A percentile compares a stretch with the other conserved stretches of the same genome.
These are phyloP conservation scores for Dryas alaskensis DNA, from an alignment of 306 rosid genomes.

Conservation along the genomic window DNA sequence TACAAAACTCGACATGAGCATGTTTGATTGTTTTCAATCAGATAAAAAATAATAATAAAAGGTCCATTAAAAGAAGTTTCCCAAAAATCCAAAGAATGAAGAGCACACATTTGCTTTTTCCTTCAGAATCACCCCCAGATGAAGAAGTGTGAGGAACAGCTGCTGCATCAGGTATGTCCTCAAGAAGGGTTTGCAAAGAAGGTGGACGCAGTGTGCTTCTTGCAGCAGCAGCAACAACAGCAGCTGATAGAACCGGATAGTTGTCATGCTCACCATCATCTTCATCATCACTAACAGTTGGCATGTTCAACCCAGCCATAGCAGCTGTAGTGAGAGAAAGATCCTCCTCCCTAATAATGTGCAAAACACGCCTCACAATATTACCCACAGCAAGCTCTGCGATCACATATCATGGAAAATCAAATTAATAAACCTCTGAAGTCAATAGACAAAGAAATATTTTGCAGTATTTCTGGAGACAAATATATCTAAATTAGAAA, in stretches of 20 bases:
- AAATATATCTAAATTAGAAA: neutral
- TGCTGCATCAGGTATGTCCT: slow-evolving; percentile 61
- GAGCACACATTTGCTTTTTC: slow-evolving; percentile 82
- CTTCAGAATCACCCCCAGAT: slow-evolving; percentile 95
- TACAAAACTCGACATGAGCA: neutral
- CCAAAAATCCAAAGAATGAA: slow-evolving; percentile 3
- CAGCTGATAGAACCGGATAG: slow-evolving; percentile 74
- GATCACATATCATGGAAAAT: slow-evolving; percentile 28
- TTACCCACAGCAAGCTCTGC: slow-evolving; percentile 98
- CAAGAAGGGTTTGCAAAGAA: slow-evolving; percentile 94
- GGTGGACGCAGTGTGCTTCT: slow-evolving; percentile 96
- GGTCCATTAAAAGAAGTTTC: neutral
- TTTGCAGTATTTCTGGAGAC: neutral
- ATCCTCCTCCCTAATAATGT: slow-evolving; percentile 93
- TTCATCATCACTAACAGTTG: slow-evolving; percentile 82
- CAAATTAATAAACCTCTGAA: slow-evolving; percentile 10
- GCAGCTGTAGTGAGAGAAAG: slow-evolving; percentile 84
- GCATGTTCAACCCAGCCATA: slow-evolving; percentile 70
- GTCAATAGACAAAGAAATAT: slow-evolving; percentile 12
- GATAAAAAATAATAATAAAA: too few relatives aligned
- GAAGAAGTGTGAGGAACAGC: slow-evolving; percentile 65
- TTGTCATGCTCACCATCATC: slow-evolving; percentile 66
- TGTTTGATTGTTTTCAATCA: too few relatives aligned
- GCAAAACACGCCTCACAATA: slow-evolving; percentile 93
- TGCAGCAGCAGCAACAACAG: slow-evolving; percentile 91